Conservation (phyloP, 176 grass and related monocot genomes). For the Zea mays region Zm-B73-REFERENCE-NAM-5.0 NC_050098.1:212862001-212862500, state of each 20-base stretch:
- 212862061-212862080: neutral
- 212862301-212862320: too few species aligned
- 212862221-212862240: neutral
- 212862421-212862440: too few species aligned
- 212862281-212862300: neutral
- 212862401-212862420: neutral
- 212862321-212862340: too few species aligned
- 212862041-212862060: neutral
- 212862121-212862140: neutral
- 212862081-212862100: neutral
- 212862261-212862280: neutral
- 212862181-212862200: neutral
- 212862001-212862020: neutral
- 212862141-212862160: neutral
- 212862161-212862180: neutral
- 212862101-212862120: neutral
- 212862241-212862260: neutral
- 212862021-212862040: neutral
- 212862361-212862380: neutral
- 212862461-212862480: neutral
- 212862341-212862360: too few species aligned
- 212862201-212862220: neutral
- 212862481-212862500: constrained; percentile 20
- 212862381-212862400: constrained; percentile 13
- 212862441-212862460: neutral